Percentiles rank a stretch among this genome's conserved stretches.
phyloP scores from a whole-genome alignment of 2,329 filamentous ascomycete genomes.

The Fusarium sp. region DNA sequence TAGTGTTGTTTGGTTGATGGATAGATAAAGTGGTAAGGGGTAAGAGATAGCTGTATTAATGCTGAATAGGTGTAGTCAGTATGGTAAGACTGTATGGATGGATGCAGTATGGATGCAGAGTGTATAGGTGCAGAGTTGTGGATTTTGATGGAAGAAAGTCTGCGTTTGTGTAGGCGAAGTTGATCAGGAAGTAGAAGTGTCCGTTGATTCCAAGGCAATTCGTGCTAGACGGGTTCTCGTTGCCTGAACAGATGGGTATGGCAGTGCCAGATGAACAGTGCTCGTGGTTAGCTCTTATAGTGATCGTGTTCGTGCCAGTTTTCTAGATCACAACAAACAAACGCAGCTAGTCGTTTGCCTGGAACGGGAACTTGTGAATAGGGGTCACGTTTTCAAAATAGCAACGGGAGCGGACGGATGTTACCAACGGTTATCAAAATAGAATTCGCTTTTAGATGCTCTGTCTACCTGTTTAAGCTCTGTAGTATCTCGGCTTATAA shows the following conservation, averaged over 20 bases:
- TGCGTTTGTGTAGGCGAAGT: background rate
- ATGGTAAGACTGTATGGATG: background rate
- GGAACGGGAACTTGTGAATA: rapidly evolving
- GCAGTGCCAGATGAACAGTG: background rate
- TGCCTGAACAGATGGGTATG: background rate
- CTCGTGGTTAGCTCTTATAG: background rate
- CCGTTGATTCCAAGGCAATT: too few relatives aligned
- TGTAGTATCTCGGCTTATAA: background rate
- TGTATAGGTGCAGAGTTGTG: background rate
- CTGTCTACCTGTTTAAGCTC: too few relatives aligned
- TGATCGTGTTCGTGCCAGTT: background rate
- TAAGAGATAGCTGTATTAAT: background rate
- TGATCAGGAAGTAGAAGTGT: background rate
- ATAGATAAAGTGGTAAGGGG: too few relatives aligned
- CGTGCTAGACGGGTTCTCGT: background rate
- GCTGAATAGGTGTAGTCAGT: background rate
- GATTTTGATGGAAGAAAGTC: background rate
- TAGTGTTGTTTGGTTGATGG: background rate
- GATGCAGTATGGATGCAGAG: background rate
- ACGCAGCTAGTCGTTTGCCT: background rate
- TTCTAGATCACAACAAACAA: background rate
- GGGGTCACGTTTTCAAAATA: background rate
- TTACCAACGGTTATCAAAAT: background rate
- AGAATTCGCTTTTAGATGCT: background rate
- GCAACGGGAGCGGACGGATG: background rate